A percentile compares a stretch with the other conserved stretches of the same genome.
phyloP scores from a whole-genome alignment of 23 red algal genomes.

The Gracilaria domingensis region DNA sequence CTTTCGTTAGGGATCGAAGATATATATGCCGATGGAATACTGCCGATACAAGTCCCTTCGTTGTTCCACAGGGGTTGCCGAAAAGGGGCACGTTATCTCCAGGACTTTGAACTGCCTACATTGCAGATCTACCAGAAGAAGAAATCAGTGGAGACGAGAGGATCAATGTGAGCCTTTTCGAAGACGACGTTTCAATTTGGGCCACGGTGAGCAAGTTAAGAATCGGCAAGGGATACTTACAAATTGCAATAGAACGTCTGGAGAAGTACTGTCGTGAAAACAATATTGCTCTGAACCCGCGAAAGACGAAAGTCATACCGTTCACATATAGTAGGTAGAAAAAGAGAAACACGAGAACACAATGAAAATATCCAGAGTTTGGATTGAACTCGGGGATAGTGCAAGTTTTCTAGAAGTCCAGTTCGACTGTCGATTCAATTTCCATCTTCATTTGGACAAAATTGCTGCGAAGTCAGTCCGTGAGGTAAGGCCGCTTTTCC shows the following conservation, averaged over 20 bases:
- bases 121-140: constrained; percentile 2
- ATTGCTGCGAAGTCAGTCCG: background rate
- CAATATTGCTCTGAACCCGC: background rate
- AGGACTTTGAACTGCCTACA: background rate
- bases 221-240: background rate
- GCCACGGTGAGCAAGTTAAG: background rate
- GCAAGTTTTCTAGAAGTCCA: background rate
- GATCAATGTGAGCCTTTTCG: background rate
- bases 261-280: background rate
- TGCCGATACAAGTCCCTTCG: background rate
- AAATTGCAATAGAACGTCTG: background rate
- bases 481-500: too few species aligned
- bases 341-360: background rate
- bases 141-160: background rate
- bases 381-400: background rate
- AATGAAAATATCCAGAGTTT: background rate
- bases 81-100: background rate
- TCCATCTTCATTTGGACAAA: background rate
- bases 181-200: background rate
- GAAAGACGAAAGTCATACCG: background rate
- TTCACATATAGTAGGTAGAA: background rate
- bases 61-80: constrained; percentile 4
- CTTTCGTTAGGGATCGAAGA: background rate
- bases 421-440: background rate
- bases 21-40: background rate